Evolutionary conservation across 768 basidiomycete genomes (phyloP).

Genomic region (Boletus insuetus): DNA sequence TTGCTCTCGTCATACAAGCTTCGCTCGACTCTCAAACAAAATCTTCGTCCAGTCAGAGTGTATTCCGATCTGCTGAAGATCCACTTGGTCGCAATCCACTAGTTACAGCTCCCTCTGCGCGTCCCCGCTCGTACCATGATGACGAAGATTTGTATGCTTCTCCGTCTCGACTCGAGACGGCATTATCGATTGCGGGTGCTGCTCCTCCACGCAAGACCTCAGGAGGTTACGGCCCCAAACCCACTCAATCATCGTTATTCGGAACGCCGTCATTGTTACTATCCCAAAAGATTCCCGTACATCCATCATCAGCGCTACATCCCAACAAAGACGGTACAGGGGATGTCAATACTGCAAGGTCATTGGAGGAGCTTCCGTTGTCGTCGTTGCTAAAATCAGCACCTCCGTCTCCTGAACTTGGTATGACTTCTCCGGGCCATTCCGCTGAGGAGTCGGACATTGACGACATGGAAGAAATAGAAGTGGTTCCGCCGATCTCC

Average conservation of each 20-base stretch:
- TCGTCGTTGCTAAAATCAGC: slow-evolving; percentile 2
- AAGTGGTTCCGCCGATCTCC: neutral
- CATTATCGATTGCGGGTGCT: slow-evolving; percentile 63
- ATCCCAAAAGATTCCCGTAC: slow-evolving; percentile 6
- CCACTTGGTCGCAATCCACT: neutral
- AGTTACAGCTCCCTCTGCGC: slow-evolving; percentile 1
- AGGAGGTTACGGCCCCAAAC: slow-evolving; percentile 8
- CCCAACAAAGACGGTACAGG: neutral
- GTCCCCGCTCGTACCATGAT: slow-evolving; percentile 17
- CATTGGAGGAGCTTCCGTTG: slow-evolving; percentile 5
- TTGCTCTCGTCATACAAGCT: slow-evolving; percentile 60
- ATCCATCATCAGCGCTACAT: neutral
- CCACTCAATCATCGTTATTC: slow-evolving; percentile 30
- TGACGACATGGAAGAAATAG: slow-evolving; percentile 42
- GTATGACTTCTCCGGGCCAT: neutral
- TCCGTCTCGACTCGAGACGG: slow-evolving; percentile 62
- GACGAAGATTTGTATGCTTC: slow-evolving; percentile 50
- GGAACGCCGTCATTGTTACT: slow-evolving; percentile 37
- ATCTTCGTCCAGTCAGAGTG: slow-evolving; percentile 4
- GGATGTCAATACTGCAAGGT: neutral
- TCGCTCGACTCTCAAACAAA: slow-evolving; percentile 44
- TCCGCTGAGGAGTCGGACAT: slow-evolving; percentile 16
- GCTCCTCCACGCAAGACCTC: slow-evolving; percentile 33
- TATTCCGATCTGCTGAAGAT: neutral
- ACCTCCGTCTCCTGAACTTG: neutral